Percentiles rank a stretch among this genome's conserved stretches.
Conservation (phyloP, 176 grass and related monocot genomes). For the Pharus latifolius region DNA sequence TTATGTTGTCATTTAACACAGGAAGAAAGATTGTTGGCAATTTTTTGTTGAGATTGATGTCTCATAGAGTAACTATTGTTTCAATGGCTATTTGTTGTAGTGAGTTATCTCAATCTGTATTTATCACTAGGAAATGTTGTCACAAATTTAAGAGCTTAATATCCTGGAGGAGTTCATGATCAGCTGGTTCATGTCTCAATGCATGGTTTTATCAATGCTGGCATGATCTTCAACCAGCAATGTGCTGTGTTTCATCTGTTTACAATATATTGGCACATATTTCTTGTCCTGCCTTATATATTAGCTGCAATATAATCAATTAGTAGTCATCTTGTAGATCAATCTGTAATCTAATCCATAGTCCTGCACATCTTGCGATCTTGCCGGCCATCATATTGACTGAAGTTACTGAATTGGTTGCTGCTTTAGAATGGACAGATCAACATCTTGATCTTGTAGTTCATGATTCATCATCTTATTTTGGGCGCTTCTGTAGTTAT, state of each 20-base stretch:
- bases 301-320: not conserved
- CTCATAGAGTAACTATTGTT: constrained; percentile 15
- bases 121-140: constrained; percentile 10
- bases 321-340: not conserved
- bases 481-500: not conserved
- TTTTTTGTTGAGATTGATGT: constrained; percentile 1
- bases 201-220: constrained; percentile 21
- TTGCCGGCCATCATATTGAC: not conserved
- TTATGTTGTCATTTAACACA: not conserved
- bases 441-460: too few species aligned
- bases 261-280: constrained; percentile 6
- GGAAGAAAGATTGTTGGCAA: constrained; percentile 1
- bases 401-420: not conserved
- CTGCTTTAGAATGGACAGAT: too few species aligned
- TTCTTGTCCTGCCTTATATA: not conserved
- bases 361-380: too few species aligned
- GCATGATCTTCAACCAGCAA: constrained; percentile 4
- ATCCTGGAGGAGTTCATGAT: not conserved
- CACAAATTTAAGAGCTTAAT: not conserved
- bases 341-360: not conserved
- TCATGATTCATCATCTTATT: too few species aligned
- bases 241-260: not conserved
- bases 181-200: constrained; percentile 10
- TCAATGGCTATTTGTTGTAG: constrained; percentile 11
- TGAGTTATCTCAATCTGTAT: constrained; percentile 2